Evolutionary conservation across 352 stramenopile species (phyloP).

Genomic region (Pythium angustatum): DNA sequence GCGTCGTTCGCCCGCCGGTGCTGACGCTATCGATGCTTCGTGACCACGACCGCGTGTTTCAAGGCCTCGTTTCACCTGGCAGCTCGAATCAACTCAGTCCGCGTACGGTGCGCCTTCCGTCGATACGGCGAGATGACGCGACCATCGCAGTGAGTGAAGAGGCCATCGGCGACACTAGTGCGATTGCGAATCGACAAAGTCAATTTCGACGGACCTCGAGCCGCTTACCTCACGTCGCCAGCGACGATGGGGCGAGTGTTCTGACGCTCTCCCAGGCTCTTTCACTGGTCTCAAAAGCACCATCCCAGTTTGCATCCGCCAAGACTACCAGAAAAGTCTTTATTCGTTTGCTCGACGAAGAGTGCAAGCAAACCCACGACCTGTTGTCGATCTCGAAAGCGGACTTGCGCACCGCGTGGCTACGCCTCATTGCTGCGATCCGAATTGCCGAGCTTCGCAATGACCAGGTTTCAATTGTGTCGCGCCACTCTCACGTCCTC

Average conservation of each 20-base stretch:
- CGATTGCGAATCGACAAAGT: background rate
- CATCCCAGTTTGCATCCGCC: background rate
- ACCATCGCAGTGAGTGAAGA: constrained; percentile 8
- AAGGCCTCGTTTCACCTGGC: background rate
- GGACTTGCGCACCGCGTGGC: constrained; percentile 30
- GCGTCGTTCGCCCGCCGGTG: background rate
- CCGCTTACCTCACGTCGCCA: background rate
- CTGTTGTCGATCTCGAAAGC: constrained; percentile 8
- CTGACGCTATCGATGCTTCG: constrained; percentile 25
- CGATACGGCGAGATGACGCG: constrained; percentile 8
- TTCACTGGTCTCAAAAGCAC: background rate
- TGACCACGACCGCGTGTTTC: background rate
- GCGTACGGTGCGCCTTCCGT: constrained; percentile 14
- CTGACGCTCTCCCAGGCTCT: constrained; percentile 26
- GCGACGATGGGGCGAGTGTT: background rate
- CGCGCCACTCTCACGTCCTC: constrained; percentile 28
- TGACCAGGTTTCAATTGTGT: constrained; percentile 33
- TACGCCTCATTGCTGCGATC: constrained; percentile 34
- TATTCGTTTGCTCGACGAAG: constrained; percentile 26
- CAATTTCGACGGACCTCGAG: constrained; percentile 5
- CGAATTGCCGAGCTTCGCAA: constrained; percentile 31
- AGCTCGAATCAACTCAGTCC: constrained; percentile 2
- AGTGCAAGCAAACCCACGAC: constrained; percentile 24
- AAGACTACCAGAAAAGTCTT: constrained; percentile 1
- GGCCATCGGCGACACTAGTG: background rate